phyloP scores from a whole-genome alignment of 352 stramenopile genomes.

The Blastocystis sp. region DNA sequence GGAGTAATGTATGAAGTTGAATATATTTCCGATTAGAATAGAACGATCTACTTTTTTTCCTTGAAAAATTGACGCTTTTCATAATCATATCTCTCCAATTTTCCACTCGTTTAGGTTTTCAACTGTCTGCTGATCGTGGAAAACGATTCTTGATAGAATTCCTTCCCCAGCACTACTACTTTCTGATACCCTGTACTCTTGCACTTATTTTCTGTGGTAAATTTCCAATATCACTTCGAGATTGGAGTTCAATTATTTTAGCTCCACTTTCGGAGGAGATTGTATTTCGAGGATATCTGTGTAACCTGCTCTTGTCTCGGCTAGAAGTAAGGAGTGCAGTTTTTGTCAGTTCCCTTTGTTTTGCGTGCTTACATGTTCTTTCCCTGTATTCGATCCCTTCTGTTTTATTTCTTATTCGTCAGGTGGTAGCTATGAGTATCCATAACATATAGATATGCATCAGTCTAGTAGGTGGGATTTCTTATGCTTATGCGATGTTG shows the following conservation, averaged over 20 bases:
- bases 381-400: neutral
- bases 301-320: neutral
- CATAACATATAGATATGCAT: neutral
- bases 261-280: conserved; percentile 7
- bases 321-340: neutral
- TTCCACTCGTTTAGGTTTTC: neutral
- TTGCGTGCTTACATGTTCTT: neutral
- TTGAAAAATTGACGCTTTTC: neutral
- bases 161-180: neutral
- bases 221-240: neutral
- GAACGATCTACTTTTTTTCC: neutral
- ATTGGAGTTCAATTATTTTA: neutral
- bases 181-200: neutral
- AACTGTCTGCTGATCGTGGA: neutral
- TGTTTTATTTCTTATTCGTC: neutral
- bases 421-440: neutral
- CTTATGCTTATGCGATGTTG: neutral
- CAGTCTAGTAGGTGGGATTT: neutral
- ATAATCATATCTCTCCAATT: neutral
- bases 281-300: neutral
- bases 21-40: neutral
- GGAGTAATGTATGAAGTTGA: neutral
- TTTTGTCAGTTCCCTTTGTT: neutral
- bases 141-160: neutral
- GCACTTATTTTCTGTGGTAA: neutral